These are phyloP conservation scores for Gonium pectorale DNA, from an alignment of 139 green algal species.

Conservation along the genomic window DNA sequence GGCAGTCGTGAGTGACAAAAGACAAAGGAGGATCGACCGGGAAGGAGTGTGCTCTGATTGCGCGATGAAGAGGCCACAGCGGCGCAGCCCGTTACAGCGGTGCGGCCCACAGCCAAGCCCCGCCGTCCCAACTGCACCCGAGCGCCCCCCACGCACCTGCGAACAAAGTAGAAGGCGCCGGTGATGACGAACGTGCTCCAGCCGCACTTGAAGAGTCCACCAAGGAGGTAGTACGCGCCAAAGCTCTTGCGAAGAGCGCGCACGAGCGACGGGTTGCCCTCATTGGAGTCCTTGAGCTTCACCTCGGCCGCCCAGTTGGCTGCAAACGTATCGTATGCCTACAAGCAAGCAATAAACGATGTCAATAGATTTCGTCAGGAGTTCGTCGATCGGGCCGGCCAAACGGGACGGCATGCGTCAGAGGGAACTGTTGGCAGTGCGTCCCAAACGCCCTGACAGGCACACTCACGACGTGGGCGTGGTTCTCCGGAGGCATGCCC, in stretches of 20 bases:
- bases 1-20: no score
- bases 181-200: slow-evolving; percentile 48
- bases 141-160: slow-evolving; percentile 9
- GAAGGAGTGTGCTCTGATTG: no score
- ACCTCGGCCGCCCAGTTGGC: not conserved
- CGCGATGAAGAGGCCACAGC: no score
- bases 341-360: no score
- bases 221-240: slow-evolving; percentile 2
- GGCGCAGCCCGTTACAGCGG: no score
- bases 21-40: no score
- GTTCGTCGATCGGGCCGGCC: no score
- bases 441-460: no score
- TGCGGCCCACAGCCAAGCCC: no score
- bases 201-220: slow-evolving; percentile 50
- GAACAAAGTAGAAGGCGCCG: slow-evolving; percentile 60
- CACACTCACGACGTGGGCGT: not conserved
- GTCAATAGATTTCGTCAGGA: not conserved
- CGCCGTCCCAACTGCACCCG: no score
- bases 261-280: not conserved
- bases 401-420: no score
- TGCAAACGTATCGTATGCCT: not conserved
- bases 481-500: slow-evolving; percentile 26
- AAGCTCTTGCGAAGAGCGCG: slow-evolving; percentile 13
- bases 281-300: slow-evolving; percentile 7
- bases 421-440: no score